A percentile compares a stretch with the other conserved stretches of the same genome.
phyloP scores from a whole-genome alignment of 2,329 filamentous ascomycete species.

The Fulvia fulva region DNA sequence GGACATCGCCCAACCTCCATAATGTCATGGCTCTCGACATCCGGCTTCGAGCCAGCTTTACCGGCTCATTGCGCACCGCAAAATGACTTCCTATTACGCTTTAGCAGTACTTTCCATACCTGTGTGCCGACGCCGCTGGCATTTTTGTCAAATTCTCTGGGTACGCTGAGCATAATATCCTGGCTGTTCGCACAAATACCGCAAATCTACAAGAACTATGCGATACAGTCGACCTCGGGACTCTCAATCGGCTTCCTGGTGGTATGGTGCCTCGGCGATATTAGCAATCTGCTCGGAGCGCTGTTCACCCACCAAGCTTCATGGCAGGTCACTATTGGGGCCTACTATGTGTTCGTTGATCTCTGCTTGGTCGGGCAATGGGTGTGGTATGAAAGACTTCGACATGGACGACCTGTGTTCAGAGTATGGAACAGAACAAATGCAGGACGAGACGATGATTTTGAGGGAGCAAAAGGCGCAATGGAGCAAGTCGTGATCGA shows the following conservation, averaged over 20 bases:
- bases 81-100: conserved; percentile 51
- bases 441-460: conserved; percentile 10
- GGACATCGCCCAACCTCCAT: conserved; percentile 2
- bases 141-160: conserved; percentile 57
- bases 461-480: conserved; percentile 13
- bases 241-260: conserved; percentile 62
- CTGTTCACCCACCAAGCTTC: conserved; percentile 60
- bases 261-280: conserved; percentile 63
- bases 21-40: conserved; percentile 28
- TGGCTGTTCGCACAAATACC: conserved; percentile 68
- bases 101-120: conserved; percentile 58
- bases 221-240: conserved; percentile 60
- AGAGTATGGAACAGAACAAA: conserved; percentile 29
- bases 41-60: conserved; percentile 38
- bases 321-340: conserved; percentile 63
- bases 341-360: conserved; percentile 65
- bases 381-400: conserved; percentile 60
- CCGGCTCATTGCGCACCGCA: conserved; percentile 59
- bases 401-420: conserved; percentile 46
- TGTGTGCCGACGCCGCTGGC: conserved; percentile 63
- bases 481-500: conserved; percentile 33
- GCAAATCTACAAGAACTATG: conserved; percentile 66
- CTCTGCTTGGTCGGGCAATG: conserved; percentile 60
- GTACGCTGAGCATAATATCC: conserved; percentile 59
- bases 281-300: conserved; percentile 60